These are phyloP conservation scores for Pseudozyma tsukubaensis DNA, from an alignment of 1,284 basidiomycete species.

Conservation along the genomic window DNA sequence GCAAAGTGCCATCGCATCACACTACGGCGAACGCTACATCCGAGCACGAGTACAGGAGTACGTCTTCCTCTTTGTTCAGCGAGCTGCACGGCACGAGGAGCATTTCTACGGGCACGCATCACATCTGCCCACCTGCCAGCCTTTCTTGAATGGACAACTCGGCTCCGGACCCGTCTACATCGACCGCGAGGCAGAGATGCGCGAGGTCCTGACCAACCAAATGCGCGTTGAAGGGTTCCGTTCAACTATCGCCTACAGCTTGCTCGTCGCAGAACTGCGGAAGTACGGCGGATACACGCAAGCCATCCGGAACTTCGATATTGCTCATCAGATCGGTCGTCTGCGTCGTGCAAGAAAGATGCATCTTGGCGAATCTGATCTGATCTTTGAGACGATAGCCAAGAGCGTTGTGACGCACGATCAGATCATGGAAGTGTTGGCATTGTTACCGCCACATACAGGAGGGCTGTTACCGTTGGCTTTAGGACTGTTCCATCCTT, in stretches of 20 bases:
- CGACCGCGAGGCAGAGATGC: slow-evolving; percentile 75
- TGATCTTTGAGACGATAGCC: slow-evolving; percentile 80
- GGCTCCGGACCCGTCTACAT: slow-evolving; percentile 79
- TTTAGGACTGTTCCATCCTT: slow-evolving; percentile 89
- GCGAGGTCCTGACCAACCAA: slow-evolving; percentile 78
- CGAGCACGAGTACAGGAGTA: slow-evolving; percentile 83
- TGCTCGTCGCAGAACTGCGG: slow-evolving; percentile 59
- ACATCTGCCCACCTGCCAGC: slow-evolving; percentile 75
- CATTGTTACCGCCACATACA: slow-evolving; percentile 79
- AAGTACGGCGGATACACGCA: slow-evolving; percentile 34
- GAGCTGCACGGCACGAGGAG: slow-evolving; percentile 83
- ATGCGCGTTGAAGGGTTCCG: slow-evolving; percentile 84
- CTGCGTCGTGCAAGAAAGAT: slow-evolving; percentile 76
- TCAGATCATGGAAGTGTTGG: slow-evolving; percentile 87
- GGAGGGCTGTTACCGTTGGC: slow-evolving; percentile 87
- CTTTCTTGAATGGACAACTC: slow-evolving; percentile 70
- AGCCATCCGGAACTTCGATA: slow-evolving; percentile 77
- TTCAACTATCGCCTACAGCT: slow-evolving; percentile 76
- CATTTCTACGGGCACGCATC: slow-evolving; percentile 76
- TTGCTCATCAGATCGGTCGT: slow-evolving; percentile 78
- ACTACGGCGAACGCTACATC: slow-evolving; percentile 83
- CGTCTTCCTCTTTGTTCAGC: slow-evolving; percentile 78
- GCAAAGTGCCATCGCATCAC: slow-evolving; percentile 77
- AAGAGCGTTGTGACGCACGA: slow-evolving; percentile 74
- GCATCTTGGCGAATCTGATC: slow-evolving; percentile 76